Evolutionary conservation across 768 basidiomycete genomes (phyloP).

Genomic region (Fomitopsis pulvina): DNA sequence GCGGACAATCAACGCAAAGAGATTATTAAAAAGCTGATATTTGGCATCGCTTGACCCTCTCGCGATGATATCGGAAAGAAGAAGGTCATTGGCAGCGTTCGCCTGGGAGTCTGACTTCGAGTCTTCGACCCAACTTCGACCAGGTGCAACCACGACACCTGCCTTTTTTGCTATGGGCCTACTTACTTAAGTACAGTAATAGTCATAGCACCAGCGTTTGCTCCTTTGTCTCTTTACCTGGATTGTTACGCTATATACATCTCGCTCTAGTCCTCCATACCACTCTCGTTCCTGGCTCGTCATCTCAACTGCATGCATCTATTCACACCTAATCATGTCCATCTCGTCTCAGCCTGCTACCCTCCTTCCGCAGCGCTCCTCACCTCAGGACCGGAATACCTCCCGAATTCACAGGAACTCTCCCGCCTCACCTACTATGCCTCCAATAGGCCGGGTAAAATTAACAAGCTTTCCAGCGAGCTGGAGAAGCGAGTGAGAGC

Average conservation of each 20-base stretch:
- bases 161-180: too few relatives aligned
- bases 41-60: too few relatives aligned
- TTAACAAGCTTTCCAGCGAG: slow-evolving; percentile 69
- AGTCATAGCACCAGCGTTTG: not conserved
- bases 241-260: not conserved
- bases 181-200: too few relatives aligned
- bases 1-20: too few relatives aligned
- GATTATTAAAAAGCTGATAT: too few relatives aligned
- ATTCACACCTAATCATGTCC: slow-evolving; percentile 80
- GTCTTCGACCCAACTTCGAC: too few relatives aligned
- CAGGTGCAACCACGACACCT: too few relatives aligned
- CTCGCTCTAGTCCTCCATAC: not conserved
- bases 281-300: not conserved
- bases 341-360: slow-evolving; percentile 81
- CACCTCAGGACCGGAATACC: slow-evolving; percentile 70
- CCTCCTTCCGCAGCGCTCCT: slow-evolving; percentile 70
- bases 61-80: too few relatives aligned
- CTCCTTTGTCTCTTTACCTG: not conserved
- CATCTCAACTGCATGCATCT: slow-evolving; percentile 45
- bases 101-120: too few relatives aligned
- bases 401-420: slow-evolving; percentile 78
- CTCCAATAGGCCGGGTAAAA: slow-evolving; percentile 75
- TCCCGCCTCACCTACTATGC: slow-evolving; percentile 85
- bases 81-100: too few relatives aligned
- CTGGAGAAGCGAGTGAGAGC: slow-evolving; percentile 65